A percentile compares a stretch with the other conserved stretches of the same genome.
Conservation (phyloP, 164 flowering plant species). For the Vitis cinerea region DNA sequence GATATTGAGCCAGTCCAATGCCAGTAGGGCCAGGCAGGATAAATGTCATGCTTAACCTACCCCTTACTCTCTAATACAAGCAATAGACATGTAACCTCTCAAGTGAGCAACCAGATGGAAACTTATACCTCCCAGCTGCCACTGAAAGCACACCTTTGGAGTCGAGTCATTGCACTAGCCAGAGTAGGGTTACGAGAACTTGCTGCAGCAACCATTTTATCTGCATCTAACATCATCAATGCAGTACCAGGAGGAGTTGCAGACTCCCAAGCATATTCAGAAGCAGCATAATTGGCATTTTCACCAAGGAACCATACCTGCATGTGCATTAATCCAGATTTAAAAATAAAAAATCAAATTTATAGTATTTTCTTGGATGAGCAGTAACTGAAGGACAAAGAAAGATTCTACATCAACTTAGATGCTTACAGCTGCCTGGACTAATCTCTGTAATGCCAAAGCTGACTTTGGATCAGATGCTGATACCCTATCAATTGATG, state of each 20-base stretch:
- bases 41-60: neutral
- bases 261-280: constrained; percentile 99
- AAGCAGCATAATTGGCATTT: constrained; percentile 99
- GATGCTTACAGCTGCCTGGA: constrained; percentile 93
- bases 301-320: constrained; percentile 99
- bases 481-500: constrained; percentile 82
- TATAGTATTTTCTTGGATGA: neutral
- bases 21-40: neutral
- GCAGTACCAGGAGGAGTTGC: constrained; percentile 99
- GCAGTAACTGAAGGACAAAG: neutral
- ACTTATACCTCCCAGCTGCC: constrained; percentile 97
- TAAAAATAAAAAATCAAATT: neutral
- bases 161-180: constrained; percentile 93
- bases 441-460: constrained; percentile 87
- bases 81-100: neutral
- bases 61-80: neutral
- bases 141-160: constrained; percentile 96
- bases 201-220: constrained; percentile 99
- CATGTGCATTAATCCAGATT: constrained; percentile 11
- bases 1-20: too few species aligned
- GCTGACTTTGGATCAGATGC: constrained; percentile 99
- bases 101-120: neutral
- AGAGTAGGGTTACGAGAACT: constrained; percentile 97
- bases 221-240: constrained; percentile 98
- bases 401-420: neutral